Percentiles rank a stretch among this genome's conserved stretches.
These are phyloP conservation scores for Chaetomiaceae sp. DNA, from an alignment of 2,329 filamentous ascomycete genomes.

Conservation along the genomic window DNA sequence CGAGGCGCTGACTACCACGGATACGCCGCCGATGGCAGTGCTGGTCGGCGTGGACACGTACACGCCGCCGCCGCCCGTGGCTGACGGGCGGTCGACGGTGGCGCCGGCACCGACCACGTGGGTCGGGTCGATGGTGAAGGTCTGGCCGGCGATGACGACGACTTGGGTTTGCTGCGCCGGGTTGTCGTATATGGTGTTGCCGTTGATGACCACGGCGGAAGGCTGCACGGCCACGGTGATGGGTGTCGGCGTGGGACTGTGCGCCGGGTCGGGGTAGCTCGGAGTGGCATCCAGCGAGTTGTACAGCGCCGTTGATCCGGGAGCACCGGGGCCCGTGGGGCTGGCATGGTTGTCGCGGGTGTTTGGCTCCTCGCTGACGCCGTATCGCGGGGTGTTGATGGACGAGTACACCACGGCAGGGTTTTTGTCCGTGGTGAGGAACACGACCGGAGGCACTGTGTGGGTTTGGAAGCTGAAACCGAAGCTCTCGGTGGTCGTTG, in stretches of 20 bases:
- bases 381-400: slow-evolving; percentile 36
- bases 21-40: slow-evolving; percentile 34
- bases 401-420: slow-evolving; percentile 43
- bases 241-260: slow-evolving; percentile 18
- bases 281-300: slow-evolving; percentile 4
- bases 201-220: slow-evolving; percentile 42
- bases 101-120: slow-evolving; percentile 40
- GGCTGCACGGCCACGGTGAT: slow-evolving; percentile 40
- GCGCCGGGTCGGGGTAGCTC: background rate
- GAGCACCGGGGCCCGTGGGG: slow-evolving; percentile 4
- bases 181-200: slow-evolving; percentile 38
- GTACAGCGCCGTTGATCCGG: slow-evolving; percentile 15
- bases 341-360: slow-evolving; percentile 19
- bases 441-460: slow-evolving; percentile 29
- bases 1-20: slow-evolving; percentile 38
- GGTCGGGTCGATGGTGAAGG: slow-evolving; percentile 44
- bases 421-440: slow-evolving; percentile 50
- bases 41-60: slow-evolving; percentile 33
- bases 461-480: slow-evolving; percentile 13
- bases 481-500: slow-evolving; percentile 31
- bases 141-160: slow-evolving; percentile 36
- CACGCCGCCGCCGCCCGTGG: slow-evolving; percentile 25
- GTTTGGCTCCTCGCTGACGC: slow-evolving; percentile 22
- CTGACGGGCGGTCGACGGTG: slow-evolving; percentile 36
- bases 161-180: slow-evolving; percentile 34